Percentiles rank a stretch among this genome's conserved stretches.
phyloP scores from a whole-genome alignment of 2,329 filamentous ascomycete species.

The Penicillium concentricum region DNA sequence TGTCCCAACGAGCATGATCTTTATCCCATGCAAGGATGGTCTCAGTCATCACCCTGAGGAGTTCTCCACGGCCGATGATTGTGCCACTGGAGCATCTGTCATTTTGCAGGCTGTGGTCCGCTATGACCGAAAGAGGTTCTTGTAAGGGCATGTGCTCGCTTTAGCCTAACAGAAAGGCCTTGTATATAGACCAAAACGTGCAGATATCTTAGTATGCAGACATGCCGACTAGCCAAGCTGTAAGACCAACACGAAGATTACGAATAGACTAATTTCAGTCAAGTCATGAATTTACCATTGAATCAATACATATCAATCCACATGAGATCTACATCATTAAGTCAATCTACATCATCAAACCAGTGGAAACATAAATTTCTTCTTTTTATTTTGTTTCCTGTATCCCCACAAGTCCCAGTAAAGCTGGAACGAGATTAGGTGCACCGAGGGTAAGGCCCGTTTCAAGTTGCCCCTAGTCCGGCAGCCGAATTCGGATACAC shows the following conservation, averaged over 20 bases:
- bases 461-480: constrained; percentile 30
- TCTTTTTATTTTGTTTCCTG: constrained; percentile 26
- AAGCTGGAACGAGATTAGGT: constrained; percentile 18
- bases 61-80: constrained; percentile 61
- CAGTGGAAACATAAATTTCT: constrained; percentile 27
- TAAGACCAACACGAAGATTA: neutral
- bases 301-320: constrained; percentile 4
- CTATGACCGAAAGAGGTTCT: constrained; percentile 44
- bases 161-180: neutral
- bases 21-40: constrained; percentile 63
- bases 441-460: constrained; percentile 24
- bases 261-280: neutral
- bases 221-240: neutral
- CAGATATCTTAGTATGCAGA: neutral
- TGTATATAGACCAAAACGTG: neutral
- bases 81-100: constrained; percentile 52
- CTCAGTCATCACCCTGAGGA: constrained; percentile 65
- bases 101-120: constrained; percentile 37
- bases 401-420: constrained; percentile 23
- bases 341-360: constrained; percentile 30
- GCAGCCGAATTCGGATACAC: constrained; percentile 26
- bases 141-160: neutral
- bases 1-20: constrained; percentile 66
- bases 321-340: constrained; percentile 27
- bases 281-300: neutral